These are phyloP conservation scores for Clathrus columnatus DNA, from an alignment of 768 basidiomycete genomes.

Conservation along the genomic window DNA sequence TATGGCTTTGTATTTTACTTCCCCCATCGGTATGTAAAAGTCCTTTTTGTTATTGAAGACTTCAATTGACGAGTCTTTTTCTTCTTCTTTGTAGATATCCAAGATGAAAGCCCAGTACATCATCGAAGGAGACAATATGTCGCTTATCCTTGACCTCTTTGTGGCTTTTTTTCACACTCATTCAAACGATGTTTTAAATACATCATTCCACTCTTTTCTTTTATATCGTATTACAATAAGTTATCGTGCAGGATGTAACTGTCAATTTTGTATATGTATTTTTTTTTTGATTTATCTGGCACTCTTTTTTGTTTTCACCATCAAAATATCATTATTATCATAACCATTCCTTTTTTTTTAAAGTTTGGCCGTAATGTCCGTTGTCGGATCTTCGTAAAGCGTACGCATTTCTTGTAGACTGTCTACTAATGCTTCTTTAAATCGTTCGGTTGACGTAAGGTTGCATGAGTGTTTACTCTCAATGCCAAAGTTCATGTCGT, in stretches of 20 bases:
- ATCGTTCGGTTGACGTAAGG: conserved; percentile 58
- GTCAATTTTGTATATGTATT: not conserved
- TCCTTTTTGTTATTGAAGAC: not conserved
- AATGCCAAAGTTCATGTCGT: conserved; percentile 83
- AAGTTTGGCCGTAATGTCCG: not conserved
- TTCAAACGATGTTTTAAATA: not conserved
- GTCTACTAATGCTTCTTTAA: conserved; percentile 52
- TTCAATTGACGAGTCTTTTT: not conserved
- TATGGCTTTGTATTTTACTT: conserved; percentile 3
- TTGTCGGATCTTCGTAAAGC: conserved; percentile 33
- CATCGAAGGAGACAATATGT: not conserved
- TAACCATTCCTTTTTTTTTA: not conserved
- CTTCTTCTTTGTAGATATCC: not conserved
- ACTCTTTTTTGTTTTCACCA: not conserved
- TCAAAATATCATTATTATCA: not conserved
- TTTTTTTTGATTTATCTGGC: not conserved
- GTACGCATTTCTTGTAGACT: conserved; percentile 63
- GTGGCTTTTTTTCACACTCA: too few species aligned
- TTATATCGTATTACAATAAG: too few species aligned
- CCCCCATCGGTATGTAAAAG: conserved; percentile 5
- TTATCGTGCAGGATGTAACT: too few species aligned
- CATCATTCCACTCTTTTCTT: not conserved
- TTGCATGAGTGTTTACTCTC: conserved; percentile 75
- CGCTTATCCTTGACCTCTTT: not conserved
- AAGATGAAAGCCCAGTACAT: not conserved